Conservation (phyloP, 106 monocot genomes). For the Triglochin maritima region DNA sequence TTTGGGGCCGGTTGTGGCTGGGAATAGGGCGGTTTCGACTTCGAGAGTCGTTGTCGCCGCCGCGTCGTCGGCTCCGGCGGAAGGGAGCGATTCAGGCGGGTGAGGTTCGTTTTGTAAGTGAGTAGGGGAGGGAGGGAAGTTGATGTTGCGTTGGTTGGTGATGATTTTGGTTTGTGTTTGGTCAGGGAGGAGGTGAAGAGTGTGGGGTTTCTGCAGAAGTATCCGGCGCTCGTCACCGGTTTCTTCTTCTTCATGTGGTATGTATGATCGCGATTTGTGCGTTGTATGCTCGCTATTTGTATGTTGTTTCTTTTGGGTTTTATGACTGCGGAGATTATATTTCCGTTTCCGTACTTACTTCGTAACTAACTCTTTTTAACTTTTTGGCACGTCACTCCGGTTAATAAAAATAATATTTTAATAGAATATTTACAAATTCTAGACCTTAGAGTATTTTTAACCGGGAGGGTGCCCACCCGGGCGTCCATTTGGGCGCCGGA, state of each 20-base stretch:
- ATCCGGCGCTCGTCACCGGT: constrained; percentile 80
- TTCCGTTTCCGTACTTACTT: no score
- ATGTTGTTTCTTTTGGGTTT: no score
- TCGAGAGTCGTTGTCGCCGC: constrained; percentile 16
- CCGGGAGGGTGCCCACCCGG: no score
- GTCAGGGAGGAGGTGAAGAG: constrained; percentile 38
- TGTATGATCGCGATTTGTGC: not conserved
- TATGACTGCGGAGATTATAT: no score
- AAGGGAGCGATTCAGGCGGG: constrained; percentile 81
- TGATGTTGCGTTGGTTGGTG: not conserved
- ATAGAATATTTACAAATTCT: no score
- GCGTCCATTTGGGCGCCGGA: no score
- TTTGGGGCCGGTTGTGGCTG: not conserved
- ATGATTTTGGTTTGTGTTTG: not conserved
- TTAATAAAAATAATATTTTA: no score
- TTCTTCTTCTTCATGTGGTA: constrained; percentile 99
- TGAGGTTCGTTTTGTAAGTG: constrained; percentile 79
- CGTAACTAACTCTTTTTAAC: no score
- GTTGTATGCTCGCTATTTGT: no score
- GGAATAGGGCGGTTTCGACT: constrained; percentile 7
- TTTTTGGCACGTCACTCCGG: no score
- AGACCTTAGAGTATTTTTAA: no score
- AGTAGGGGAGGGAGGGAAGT: no score
- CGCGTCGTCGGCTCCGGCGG: constrained; percentile 54
- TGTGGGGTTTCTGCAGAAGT: constrained; percentile 54